These are phyloP conservation scores for Aspergillus sp. DNA, from an alignment of 2,329 filamentous ascomycete species.

Conservation along the genomic window DNA sequence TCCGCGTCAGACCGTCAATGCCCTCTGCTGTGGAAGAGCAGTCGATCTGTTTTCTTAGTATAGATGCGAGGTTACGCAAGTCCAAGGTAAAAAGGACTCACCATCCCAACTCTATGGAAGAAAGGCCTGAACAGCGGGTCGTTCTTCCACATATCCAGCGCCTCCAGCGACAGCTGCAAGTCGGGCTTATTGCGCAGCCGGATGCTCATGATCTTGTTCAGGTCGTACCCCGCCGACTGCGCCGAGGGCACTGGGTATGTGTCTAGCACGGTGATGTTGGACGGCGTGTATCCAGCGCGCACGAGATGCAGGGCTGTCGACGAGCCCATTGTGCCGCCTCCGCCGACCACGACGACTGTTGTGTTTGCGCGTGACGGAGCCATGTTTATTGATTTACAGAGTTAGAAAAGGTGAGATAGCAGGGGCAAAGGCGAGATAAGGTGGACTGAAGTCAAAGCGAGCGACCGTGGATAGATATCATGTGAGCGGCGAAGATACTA, in stretches of 20 bases:
- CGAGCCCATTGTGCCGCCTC: constrained; percentile 46
- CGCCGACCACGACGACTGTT: constrained; percentile 48
- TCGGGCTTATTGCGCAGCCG: constrained; percentile 34
- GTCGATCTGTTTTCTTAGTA: constrained; percentile 27
- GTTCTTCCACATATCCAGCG: constrained; percentile 43
- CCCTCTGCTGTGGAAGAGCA: constrained; percentile 32
- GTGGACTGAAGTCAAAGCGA: neutral
- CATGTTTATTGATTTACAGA: constrained; percentile 3
- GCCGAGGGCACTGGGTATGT: constrained; percentile 48
- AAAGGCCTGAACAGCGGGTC: constrained; percentile 47
- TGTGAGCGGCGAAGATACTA: neutral
- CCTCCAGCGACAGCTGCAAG: constrained; percentile 22
- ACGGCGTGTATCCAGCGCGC: constrained; percentile 41
- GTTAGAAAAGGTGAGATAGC: constrained; percentile 1
- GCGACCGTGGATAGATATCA: neutral
- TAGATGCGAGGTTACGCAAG: neutral
- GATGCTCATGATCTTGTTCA: constrained; percentile 45
- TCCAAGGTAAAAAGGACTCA: constrained; percentile 20
- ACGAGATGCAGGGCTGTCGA: constrained; percentile 50
- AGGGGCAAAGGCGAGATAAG: neutral
- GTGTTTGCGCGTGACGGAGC: neutral
- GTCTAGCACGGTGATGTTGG: constrained; percentile 50
- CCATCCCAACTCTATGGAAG: constrained; percentile 47
- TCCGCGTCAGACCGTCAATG: constrained; percentile 24
- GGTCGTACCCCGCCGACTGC: constrained; percentile 48